Percentiles rank a stretch among this genome's conserved stretches.
These are phyloP conservation scores for Moesziomyces parantarcticus DNA, from an alignment of 1,284 basidiomycete species.

Conservation along the genomic window DNA sequence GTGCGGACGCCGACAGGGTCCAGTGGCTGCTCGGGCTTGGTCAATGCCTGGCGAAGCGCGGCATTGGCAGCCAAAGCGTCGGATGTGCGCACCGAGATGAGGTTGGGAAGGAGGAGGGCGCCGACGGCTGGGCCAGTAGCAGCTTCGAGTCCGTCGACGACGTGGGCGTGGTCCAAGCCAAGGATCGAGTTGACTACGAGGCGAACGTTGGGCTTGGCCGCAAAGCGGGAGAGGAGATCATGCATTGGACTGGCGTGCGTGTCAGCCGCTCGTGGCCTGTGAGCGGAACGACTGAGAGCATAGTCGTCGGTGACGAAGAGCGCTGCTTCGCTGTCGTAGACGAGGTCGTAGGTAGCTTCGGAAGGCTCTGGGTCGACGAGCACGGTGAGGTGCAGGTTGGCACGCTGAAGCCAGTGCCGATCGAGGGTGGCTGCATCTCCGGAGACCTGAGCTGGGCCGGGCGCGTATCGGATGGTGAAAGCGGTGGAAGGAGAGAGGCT, in stretches of 20 bases:
- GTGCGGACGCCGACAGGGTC: not conserved
- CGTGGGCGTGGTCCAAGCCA: constrained; percentile 4
- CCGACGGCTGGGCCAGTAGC: constrained; percentile 19
- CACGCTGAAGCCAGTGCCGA: constrained; percentile 50
- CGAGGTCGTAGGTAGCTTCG: constrained; percentile 24
- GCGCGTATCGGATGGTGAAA: constrained; percentile 28
- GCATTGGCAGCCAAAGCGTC: constrained; percentile 33
- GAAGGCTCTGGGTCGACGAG: constrained; percentile 25
- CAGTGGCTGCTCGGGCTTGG: constrained; percentile 9
- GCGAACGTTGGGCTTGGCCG: constrained; percentile 43
- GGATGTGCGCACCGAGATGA: constrained; percentile 19
- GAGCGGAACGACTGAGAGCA: constrained; percentile 29
- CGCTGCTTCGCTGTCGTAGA: constrained; percentile 50
- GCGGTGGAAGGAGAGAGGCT: constrained; percentile 5
- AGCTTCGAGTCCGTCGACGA: constrained; percentile 28
- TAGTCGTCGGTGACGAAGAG: constrained; percentile 46
- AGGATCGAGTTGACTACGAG: constrained; percentile 47
- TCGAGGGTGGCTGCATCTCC: constrained; percentile 11
- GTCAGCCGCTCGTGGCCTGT: constrained; percentile 11
- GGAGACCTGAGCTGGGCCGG: constrained; percentile 15
- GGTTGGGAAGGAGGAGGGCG: constrained; percentile 19
- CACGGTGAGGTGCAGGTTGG: constrained; percentile 28
- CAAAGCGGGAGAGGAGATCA: constrained; percentile 39
- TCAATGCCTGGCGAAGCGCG: constrained; percentile 33
- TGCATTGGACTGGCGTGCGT: constrained; percentile 14